Percentiles rank a stretch among this genome's conserved stretches.
phyloP scores from a whole-genome alignment of 2,329 filamentous ascomycete genomes.

The Penicillium sp. region DNA sequence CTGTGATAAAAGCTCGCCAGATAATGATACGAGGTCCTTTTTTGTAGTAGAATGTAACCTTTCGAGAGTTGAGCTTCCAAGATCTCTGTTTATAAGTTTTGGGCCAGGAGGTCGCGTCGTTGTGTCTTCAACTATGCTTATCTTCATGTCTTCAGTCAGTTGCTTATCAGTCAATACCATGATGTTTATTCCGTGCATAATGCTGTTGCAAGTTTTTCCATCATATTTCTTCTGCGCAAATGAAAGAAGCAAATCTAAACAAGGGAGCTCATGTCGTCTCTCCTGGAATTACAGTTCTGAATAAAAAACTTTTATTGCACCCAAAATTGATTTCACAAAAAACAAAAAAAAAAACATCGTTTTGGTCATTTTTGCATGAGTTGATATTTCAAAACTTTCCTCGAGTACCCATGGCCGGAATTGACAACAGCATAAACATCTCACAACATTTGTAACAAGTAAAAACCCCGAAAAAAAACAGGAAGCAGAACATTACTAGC shows the following conservation, averaged over 20 bases:
- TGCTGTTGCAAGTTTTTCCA: background rate
- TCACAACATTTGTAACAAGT: background rate
- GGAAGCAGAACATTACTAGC: background rate
- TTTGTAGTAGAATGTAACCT: background rate
- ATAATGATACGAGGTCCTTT: background rate
- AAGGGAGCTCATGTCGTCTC: background rate
- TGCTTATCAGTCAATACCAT: background rate
- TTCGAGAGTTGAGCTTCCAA: background rate
- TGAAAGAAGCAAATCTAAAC: background rate
- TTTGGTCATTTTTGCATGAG: background rate
- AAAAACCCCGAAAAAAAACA: background rate
- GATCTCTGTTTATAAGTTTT: background rate
- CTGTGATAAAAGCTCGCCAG: background rate
- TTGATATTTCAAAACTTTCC: background rate
- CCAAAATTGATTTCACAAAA: too few relatives aligned
- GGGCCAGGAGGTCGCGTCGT: background rate
- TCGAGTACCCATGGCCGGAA: background rate
- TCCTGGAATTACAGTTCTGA: too few relatives aligned
- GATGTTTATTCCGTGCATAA: background rate
- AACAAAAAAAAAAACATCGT: background rate
- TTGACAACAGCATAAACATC: background rate
- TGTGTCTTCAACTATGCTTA: background rate
- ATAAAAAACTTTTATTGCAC: too few relatives aligned
- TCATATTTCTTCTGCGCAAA: background rate
- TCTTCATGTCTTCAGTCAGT: background rate